Base-by-base conservation (phyloP, 1,139 yeast genomes). In the Geotrichum bryndzae region DNA sequence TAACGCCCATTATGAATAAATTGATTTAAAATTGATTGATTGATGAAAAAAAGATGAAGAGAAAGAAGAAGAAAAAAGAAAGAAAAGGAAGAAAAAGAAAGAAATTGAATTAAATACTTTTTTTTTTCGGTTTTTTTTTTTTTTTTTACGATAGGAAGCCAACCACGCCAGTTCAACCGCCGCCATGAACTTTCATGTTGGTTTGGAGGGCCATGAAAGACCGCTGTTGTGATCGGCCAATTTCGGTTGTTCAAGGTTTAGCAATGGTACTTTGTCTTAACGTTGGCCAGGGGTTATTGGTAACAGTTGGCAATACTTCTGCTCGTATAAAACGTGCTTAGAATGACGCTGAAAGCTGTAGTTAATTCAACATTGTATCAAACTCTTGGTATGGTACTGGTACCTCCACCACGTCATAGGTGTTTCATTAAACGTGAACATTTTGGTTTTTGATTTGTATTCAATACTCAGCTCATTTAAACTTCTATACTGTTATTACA, bases 1-100 rank as follows among this genome's bases (percentile, higher is more conserved):
- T 70, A 56, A 76, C 79, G 65, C 79, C 79, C 79, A 76, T 76
- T 66, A 59, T 72, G 15, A 50, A 25, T 50, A 11, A 33, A 50
- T 50, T 50, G 33, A 25, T 50, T 22, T 50, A 13, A 27, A 18
- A 13, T 50, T 18, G 29, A 7, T 18, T 50, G 31, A 3, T 23
- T 48, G 10, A 22, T 48, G 7, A 25, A 48, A 48, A 23, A 15
- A 23, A 10, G n/a, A 25, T 22, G 33, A 15, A 50, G 18, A 50
- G 31, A 50, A 50, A 25, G 22, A 22, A 25, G 22, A 4, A 25
- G 22, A 22, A 50, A 50, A 23, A 11, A 25, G 25, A 22, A 27
- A 23, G 25, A 15, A 50, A 23, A 27, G 22, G 33, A 7, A 50
- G 22, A 8, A 50, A 22, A 50, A n/a, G 25, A 38, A 38, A 38